Conservation (phyloP, 257 asterid species). For the Gentiana macrophylla region DNA sequence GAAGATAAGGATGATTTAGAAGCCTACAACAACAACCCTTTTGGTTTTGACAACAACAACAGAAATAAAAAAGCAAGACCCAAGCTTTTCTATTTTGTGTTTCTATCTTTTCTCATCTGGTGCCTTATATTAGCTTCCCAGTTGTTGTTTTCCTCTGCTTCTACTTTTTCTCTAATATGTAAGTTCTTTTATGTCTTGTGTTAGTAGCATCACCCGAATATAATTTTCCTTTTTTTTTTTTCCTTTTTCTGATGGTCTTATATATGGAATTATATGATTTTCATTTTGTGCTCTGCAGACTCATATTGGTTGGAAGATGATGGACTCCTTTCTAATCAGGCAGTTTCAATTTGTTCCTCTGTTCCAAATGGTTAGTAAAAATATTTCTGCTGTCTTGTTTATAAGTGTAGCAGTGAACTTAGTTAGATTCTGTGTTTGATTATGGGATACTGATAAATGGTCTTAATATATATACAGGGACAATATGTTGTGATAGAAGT, state of each 20-base stretch:
- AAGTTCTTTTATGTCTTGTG: conserved; percentile 14
- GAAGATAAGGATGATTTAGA: conserved; percentile 45
- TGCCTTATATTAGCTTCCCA: conserved; percentile 43
- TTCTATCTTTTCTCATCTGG: conserved; percentile 42
- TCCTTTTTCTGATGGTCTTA: not conserved
- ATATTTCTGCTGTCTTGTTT: conserved; percentile 11
- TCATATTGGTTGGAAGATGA: conserved; percentile 30
- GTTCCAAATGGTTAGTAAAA: conserved; percentile 57
- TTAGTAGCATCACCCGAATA: not conserved
- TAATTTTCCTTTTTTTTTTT: conserved; percentile 7
- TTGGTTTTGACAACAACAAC: conserved; percentile 27
- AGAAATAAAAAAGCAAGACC: conserved; percentile 34
- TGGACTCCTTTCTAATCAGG: conserved; percentile 18
- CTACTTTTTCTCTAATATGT: conserved; percentile 40
- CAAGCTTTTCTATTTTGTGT: conserved; percentile 33
- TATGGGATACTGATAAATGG: conserved; percentile 6
- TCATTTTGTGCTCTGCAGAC: conserved; percentile 33
- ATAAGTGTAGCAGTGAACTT: too few relatives aligned
- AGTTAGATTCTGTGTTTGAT: not conserved
- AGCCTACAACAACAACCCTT: conserved; percentile 11
- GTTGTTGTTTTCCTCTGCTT: conserved; percentile 25
- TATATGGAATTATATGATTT: conserved; percentile 14
- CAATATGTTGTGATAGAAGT: conserved; percentile 71
- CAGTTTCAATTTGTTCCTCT: conserved; percentile 42
- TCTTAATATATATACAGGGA: conserved; percentile 35